Percentiles rank a stretch among this genome's conserved stretches.
These are phyloP conservation scores for Selaginella tamariscina DNA, from an alignment of 75 land plant species.

Conservation along the genomic window DNA sequence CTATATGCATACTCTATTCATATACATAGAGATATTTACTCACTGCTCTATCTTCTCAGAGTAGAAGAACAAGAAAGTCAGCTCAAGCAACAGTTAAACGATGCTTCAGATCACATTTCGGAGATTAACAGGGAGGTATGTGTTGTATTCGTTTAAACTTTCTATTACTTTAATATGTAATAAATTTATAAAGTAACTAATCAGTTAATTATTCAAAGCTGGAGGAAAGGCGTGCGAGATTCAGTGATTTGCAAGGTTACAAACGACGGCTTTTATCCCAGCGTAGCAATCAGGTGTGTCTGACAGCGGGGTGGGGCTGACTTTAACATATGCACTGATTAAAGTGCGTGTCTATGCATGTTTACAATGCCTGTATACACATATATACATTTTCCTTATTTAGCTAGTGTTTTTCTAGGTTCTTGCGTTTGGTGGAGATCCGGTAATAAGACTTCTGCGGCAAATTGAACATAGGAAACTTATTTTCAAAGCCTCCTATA, in stretches of 20 bases:
- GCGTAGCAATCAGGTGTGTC: constrained; percentile 59
- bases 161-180: too few species aligned
- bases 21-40: neutral
- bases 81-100: constrained; percentile 19
- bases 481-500: constrained; percentile 62
- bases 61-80: constrained; percentile 40
- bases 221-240: constrained; percentile 34
- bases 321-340: too few species aligned
- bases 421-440: constrained; percentile 85
- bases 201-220: constrained; percentile 22
- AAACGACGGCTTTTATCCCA: constrained; percentile 38
- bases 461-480: constrained; percentile 45
- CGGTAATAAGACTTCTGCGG: constrained; percentile 46
- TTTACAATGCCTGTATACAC: neutral
- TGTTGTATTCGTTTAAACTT: neutral
- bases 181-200: too few species aligned
- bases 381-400: too few species aligned
- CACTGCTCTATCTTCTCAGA: constrained; percentile 20
- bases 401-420: constrained; percentile 50
- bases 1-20: neutral
- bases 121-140: constrained; percentile 33
- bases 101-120: constrained; percentile 14
- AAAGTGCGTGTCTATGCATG: constrained; percentile 4
- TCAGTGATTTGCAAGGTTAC: constrained; percentile 25
- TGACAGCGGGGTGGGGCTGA: too few species aligned